Evolutionary conservation across 352 stramenopile species (phyloP).

Genomic region (Stramenopiles sp.): DNA sequence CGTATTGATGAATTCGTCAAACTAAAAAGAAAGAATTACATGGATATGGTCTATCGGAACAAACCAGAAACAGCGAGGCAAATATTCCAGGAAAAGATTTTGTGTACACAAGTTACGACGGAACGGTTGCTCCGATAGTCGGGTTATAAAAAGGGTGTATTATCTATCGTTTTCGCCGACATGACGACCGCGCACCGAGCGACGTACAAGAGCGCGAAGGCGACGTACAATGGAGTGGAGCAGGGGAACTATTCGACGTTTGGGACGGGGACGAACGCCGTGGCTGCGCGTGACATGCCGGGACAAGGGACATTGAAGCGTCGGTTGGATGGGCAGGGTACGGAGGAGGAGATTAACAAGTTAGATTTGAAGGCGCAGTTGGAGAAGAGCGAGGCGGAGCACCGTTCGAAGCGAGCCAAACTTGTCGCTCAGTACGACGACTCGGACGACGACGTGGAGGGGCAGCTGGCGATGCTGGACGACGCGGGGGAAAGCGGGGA

Average conservation of each 20-base stretch:
- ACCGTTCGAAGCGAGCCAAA: constrained; percentile 54
- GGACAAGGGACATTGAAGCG: background rate
- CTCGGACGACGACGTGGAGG: constrained; percentile 35
- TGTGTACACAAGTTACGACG: no score
- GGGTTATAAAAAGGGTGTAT: no score
- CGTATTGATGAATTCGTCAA: no score
- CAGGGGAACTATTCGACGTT: background rate
- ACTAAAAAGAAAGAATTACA: no score
- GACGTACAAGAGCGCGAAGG: background rate
- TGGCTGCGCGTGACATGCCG: background rate
- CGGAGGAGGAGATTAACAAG: constrained; percentile 44
- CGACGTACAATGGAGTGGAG: background rate
- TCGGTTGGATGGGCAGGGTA: constrained; percentile 34
- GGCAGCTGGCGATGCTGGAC: background rate
- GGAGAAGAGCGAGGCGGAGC: constrained; percentile 47
- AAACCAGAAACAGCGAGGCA: no score
- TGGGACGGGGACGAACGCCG: background rate
- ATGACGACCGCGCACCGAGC: background rate
- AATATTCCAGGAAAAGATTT: no score
- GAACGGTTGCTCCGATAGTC: no score
- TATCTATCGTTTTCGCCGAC: no score
- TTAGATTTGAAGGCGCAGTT: constrained; percentile 50
- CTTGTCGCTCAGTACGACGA: constrained; percentile 69
- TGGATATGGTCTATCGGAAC: no score
- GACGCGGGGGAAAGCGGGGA: background rate